These are phyloP conservation scores for Vanrija pseudolonga DNA, from an alignment of 1,284 basidiomycete species.

Conservation along the genomic window DNA sequence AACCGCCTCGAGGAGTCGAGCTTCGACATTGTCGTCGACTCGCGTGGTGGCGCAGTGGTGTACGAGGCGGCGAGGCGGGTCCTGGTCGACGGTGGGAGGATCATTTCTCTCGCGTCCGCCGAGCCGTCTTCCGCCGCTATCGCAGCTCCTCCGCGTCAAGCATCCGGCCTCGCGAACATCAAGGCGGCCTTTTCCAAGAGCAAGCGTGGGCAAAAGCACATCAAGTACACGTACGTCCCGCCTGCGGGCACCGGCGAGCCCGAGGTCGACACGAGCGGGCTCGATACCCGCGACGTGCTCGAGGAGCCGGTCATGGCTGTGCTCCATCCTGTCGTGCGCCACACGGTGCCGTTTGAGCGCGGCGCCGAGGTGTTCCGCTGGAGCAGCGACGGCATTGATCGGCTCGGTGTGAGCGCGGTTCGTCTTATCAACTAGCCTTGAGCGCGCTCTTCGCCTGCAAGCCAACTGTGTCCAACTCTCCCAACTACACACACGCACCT, in stretches of 20 bases:
- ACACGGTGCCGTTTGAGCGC: conserved; percentile 37
- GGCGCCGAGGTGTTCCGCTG: conserved; percentile 36
- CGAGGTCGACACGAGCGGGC: conserved; percentile 41
- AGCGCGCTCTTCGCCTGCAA: too few species aligned
- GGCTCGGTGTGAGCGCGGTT: neutral
- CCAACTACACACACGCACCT: too few species aligned
- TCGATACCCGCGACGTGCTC: conserved; percentile 44
- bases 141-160: neutral
- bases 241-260: conserved; percentile 41
- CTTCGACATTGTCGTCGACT: conserved; percentile 76
- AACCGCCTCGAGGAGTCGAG: conserved; percentile 36
- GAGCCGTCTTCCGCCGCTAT: neutral
- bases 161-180: neutral
- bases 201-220: neutral
- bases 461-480: too few species aligned
- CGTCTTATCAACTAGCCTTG: neutral
- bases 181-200: neutral
- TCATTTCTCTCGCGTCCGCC: conserved; percentile 2
- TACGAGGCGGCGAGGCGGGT: conserved; percentile 67
- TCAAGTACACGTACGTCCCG: conserved; percentile 23
- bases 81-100: conserved; percentile 51
- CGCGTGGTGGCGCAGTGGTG: conserved; percentile 68
- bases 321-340: conserved; percentile 32
- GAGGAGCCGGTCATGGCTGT: conserved; percentile 37
- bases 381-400: neutral